Conservation (phyloP, 352 stramenopile species). For the Blastocystis sp. region DNA sequence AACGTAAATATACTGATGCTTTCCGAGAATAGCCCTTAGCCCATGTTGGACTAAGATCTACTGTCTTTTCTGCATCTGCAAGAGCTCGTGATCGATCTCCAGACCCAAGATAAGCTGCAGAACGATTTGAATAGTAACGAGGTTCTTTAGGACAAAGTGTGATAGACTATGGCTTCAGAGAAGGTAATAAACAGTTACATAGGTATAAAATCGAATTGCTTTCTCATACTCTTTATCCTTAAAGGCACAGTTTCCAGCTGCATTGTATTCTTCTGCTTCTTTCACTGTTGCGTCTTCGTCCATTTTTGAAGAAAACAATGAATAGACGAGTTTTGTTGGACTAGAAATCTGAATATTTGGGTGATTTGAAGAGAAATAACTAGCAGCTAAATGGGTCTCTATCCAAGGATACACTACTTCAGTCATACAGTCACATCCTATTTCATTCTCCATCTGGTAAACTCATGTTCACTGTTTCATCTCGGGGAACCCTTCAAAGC, state of each 20-base stretch:
- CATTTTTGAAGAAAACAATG: background rate
- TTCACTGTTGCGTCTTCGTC: conserved; percentile 65
- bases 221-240: conserved; percentile 70
- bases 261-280: conserved; percentile 78
- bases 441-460: background rate
- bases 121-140: conserved; percentile 70
- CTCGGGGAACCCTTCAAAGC: no score
- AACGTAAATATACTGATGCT: conserved; percentile 33
- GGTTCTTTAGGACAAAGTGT: conserved; percentile 74
- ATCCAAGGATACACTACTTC: no score
- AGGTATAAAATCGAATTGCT: conserved; percentile 77
- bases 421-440: background rate
- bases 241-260: conserved; percentile 74
- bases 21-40: conserved; percentile 48
- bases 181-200: conserved; percentile 70
- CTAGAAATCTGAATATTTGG: no score
- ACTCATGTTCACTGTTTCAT: background rate
- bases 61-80: conserved; percentile 69
- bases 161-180: conserved; percentile 73
- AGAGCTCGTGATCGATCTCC: conserved; percentile 65
- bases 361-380: background rate
- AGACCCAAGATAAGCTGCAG: conserved; percentile 18
- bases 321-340: background rate
- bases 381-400: background rate
- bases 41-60: conserved; percentile 65